Evolutionary conservation across 345 rosid species (phyloP).

Genomic region (Streptanthus diversifolius): DNA sequence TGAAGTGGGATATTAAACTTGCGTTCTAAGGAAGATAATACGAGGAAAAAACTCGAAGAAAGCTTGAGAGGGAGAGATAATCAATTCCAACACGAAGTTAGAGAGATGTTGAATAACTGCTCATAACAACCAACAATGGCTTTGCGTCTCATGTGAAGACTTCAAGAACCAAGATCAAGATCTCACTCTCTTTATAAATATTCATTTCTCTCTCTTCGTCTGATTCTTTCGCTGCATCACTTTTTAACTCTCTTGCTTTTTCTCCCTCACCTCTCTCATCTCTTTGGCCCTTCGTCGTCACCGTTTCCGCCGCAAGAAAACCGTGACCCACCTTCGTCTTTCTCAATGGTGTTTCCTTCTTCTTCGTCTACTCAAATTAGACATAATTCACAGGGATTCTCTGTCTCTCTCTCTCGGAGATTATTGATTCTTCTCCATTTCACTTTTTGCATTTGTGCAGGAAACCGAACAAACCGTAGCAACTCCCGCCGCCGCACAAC

Average conservation of each 20-base stretch:
- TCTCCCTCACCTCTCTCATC: not conserved
- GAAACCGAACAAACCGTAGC: constrained; percentile 10
- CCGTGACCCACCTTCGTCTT: constrained; percentile 20
- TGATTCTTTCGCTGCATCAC: not conserved
- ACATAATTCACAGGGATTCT: not conserved
- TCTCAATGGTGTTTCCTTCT: constrained; percentile 21
- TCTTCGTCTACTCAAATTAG: not conserved
- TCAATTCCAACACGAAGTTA: not conserved
- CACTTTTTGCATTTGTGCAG: not conserved
- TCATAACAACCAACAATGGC: constrained; percentile 3
- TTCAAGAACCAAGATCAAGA: constrained; percentile 12
- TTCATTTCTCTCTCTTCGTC: not conserved
- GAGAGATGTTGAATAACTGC: not conserved
- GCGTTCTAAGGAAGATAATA: not conserved
- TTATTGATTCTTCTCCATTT: not conserved
- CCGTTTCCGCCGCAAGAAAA: constrained; percentile 26
- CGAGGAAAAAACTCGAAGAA: not conserved
- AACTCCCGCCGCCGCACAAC: constrained; percentile 8
- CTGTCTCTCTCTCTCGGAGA: constrained; percentile 10
- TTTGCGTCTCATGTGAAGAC: constrained; percentile 2
- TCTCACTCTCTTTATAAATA: not conserved
- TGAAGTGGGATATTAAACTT: not conserved
- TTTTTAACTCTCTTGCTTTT: not conserved
- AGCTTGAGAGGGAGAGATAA: not conserved
- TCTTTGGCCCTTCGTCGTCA: constrained; percentile 4